Conservation (phyloP, 129 eudicot genomes). For the Solidago caesia region DNA sequence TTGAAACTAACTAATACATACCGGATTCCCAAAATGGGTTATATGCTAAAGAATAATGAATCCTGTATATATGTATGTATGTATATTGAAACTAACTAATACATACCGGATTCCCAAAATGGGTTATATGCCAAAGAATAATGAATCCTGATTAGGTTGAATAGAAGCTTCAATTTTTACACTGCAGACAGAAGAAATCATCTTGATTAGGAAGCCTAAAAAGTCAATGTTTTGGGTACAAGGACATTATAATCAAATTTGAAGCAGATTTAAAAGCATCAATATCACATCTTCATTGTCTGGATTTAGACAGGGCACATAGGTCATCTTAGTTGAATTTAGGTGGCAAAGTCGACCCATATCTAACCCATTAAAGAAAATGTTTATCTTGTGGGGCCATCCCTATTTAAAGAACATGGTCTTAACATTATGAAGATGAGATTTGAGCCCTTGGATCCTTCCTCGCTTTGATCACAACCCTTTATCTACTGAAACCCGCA, state of each 20-base stretch:
- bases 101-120: slow-evolving; percentile 18
- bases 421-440: too few relatives aligned
- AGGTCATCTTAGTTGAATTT: neutral
- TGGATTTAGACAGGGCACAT: neutral
- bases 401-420: too few relatives aligned
- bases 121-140: slow-evolving; percentile 8
- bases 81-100: neutral
- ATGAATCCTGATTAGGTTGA: slow-evolving; percentile 16
- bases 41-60: slow-evolving; percentile 13
- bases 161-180: neutral
- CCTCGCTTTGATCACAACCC: too few relatives aligned
- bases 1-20: slow-evolving; percentile 6
- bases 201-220: neutral
- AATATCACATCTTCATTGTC: neutral
- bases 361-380: neutral
- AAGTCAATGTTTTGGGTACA: neutral
- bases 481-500: too few relatives aligned
- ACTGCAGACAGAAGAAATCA: slow-evolving; percentile 1
- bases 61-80: too few relatives aligned
- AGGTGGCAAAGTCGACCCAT: neutral
- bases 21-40: slow-evolving; percentile 9
- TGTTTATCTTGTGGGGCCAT: too few relatives aligned
- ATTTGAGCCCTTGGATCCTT: too few relatives aligned
- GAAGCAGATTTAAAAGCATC: neutral
- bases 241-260: neutral